Base-by-base conservation (phyloP, 177 flowering plant genomes). In the Tripterygium wilfordii region DNA sequence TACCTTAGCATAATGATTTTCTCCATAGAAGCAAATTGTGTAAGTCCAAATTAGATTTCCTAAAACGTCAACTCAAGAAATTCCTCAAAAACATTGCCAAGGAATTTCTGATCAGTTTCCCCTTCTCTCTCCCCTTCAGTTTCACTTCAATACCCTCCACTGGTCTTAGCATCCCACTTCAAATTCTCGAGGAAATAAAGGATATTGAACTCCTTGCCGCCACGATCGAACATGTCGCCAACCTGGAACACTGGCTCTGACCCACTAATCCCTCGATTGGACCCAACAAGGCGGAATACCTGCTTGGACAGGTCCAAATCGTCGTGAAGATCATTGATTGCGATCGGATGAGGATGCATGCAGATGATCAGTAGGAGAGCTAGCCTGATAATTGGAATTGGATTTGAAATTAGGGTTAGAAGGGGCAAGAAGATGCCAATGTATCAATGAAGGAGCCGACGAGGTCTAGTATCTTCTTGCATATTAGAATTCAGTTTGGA, bases 161-260 rank as follows among this genome's bases (percentile, higher is more conserved):
- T 29, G 18, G 37, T 69, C n/a, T 54, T 55, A 0, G 99, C 99
- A 27, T 89, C 78, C 1, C 79, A 62, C 67, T 76, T 79, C 52
- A 89, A 41, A 28, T 72, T 79, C 70, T 94, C 96, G 31, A 94
- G 69, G 40, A 74, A 82, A 28, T 94, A 94, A 12, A 94, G 65
- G 15, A 79, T 70, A 57, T 74, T 75, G 39, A 94, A 54, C 76
- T 94, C 99, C 3, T 94, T 83, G 21, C 72, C 79, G 36, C 99
- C 99, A 8, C 99, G 84, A 42, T 94, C 99, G 21, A 94, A 74
- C 3, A 94, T 81, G 45, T 94, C 99, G 33, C 99, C 99, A 39
- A 89, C 38, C 64, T 94, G 99, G 36, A 94, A 90, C 13, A 82
- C 76, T 12, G 88, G 85, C 36, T 96, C 21, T 30, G 75, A 24